phyloP scores from a whole-genome alignment of 257 asterid species.

The Rubia yunnanensis region DNA sequence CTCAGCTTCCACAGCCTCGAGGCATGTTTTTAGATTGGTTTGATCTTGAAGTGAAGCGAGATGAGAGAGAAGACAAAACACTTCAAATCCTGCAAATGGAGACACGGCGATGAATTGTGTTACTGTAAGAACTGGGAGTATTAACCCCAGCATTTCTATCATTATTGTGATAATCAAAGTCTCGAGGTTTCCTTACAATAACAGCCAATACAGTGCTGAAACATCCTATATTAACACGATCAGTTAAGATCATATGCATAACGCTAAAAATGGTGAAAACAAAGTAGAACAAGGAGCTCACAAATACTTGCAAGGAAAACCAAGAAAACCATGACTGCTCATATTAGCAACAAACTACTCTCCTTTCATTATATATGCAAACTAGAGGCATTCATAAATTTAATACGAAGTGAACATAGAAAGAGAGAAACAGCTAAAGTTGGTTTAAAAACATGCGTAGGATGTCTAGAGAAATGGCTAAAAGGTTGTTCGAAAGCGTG shows the following conservation, averaged over 20 bases:
- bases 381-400: too few species aligned
- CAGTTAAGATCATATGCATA: background rate
- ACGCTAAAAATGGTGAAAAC: background rate
- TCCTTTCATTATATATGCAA: too few species aligned
- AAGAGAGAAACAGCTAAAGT: background rate
- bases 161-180: background rate
- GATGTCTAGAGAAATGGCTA: background rate
- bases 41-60: constrained; percentile 85
- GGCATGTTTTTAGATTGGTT: constrained; percentile 42
- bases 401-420: too few species aligned
- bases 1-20: background rate
- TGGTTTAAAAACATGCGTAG: background rate
- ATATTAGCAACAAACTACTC: background rate
- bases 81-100: constrained; percentile 70
- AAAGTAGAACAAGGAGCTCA: too few species aligned
- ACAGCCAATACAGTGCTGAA: background rate
- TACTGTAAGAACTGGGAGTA: constrained; percentile 21
- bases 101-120: background rate
- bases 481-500: background rate
- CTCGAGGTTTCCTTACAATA: background rate
- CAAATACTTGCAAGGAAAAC: background rate
- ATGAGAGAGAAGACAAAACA: constrained; percentile 84
- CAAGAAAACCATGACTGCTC: background rate
- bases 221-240: background rate
- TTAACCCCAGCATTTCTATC: background rate